Base-by-base conservation (phyloP, 2,329 filamentous ascomycete species). In the Fusarium sp. region DNA sequence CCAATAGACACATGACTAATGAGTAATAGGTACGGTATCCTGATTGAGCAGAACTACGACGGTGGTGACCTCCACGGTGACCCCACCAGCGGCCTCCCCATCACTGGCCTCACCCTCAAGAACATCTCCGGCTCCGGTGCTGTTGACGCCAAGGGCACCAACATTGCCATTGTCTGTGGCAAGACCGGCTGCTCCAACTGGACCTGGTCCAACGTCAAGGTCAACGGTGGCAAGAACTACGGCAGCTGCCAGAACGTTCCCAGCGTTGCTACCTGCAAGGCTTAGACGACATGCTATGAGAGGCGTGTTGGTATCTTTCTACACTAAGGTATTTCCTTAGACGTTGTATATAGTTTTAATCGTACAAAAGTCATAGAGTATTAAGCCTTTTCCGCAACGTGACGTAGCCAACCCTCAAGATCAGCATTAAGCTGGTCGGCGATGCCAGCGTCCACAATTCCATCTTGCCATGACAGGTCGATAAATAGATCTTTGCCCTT, bases 141-240 rank as follows among this genome's bases (percentile, higher is more conserved):
- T 0, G 85, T 89, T n/a, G 56, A 76, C 2, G 74, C 78, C 24
- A 77, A 71, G 2, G 86, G 78, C 5, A 84, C 80, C 52, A 82
- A 87, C 63, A 80, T 89, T 71, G 88, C 88, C 71, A 87, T 91
- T 68, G 85, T 89, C 10, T 91, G 89, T 67, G 89, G 85, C 13
- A 81, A 81, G 59, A 70, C 66, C 2, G 78, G 78, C 2, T 88
- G 86, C 27, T 82, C 83, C 27, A 80, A 84, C 79, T 91, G 88
- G 87, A 86, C 84, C 14, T 90, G 88, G 86, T 82, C 77, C n/a
- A 84, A 82, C 54, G 85, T 88, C 56, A 76, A 72, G 31, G 82
- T 90, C 50, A 87, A 86, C 22, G 89, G 89, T 48, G 89, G 89
- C 52, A 84, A 86, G 77, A 84, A 72, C 62, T 81, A 79, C 20